Base-by-base conservation (phyloP, 257 asterid species). In the Plantago major region DNA sequence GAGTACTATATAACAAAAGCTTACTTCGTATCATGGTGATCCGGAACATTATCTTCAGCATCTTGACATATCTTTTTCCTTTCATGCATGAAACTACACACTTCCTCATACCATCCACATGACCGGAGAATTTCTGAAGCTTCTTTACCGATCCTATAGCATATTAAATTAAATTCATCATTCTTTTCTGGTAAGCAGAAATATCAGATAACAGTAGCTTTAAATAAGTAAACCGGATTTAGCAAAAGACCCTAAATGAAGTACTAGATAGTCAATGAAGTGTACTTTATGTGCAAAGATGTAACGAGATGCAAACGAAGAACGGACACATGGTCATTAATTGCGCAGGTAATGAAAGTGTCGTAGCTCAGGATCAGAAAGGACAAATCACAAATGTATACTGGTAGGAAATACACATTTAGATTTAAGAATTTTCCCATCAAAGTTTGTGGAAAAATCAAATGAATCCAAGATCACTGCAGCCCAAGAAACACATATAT, bases 101-200 rank as follows among this genome's bases (percentile, higher is more conserved):
- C 95, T 76, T 93, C 89, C 13, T 83, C 81, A 19, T 77, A 71
- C 96, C 96, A 93, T 63, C 96, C 96, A 81, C 92, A 85, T 42
- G 95, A 74, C 55, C 60, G 82, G 71, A 93, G 78, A 64, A 73
- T 42, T 54, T 57, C 60, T 65, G 90, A 75, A 76, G 97, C 95
- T 71, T 89, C 95, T 76, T 84, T 79, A 60, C 70, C 79, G 66
- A 93, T 74, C 76, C 99, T 93, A 90, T 52, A 65, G 76, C 42
- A 65, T n/a, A 67, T 22, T 19, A 62, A 62, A 60, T 62, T 45
- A 57, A 38, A 37, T 63, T 26, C n/a, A 3, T 53, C 6, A 12
- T 53, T 18, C 10, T 11, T 8, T 22, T 51, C 56, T 51, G 5
- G 19, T 19, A 12, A 6, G 14, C 28, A 26, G 30, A 22, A 52